A percentile compares a stretch with the other conserved stretches of the same genome.
Evolutionary conservation across 768 basidiomycete genomes (phyloP).

Genomic region (Mycena crocata): DNA sequence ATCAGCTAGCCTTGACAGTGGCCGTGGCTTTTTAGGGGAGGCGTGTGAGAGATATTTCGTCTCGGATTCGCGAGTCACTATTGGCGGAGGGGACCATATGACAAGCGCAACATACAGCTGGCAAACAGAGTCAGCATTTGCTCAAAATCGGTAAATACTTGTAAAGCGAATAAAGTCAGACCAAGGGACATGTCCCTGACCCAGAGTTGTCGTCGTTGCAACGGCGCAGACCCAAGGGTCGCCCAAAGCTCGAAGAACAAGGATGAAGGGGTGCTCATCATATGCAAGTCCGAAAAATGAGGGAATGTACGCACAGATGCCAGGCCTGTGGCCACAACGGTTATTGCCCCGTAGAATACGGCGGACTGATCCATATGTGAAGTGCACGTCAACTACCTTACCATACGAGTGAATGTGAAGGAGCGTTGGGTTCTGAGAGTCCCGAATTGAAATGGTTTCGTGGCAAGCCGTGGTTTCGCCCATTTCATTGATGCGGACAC

Average conservation of each 20-base stretch:
- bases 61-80: slow-evolving; percentile 74
- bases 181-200: slow-evolving; percentile 60
- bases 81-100: slow-evolving; percentile 78
- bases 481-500: background rate
- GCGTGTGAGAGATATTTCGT: slow-evolving; percentile 70
- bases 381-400: slow-evolving; percentile 24
- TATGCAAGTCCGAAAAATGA: slow-evolving; percentile 6
- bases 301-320: slow-evolving; percentile 56
- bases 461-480: no score
- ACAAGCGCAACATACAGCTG: slow-evolving; percentile 80
- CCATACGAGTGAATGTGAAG: slow-evolving; percentile 23
- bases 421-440: background rate
- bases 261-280: slow-evolving; percentile 86
- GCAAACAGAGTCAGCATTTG: slow-evolving; percentile 34
- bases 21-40: slow-evolving; percentile 65
- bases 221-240: slow-evolving; percentile 60
- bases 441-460: background rate
- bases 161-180: slow-evolving; percentile 43
- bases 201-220: slow-evolving; percentile 69
- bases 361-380: slow-evolving; percentile 45
- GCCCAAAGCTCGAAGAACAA: slow-evolving; percentile 92
- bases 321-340: slow-evolving; percentile 45
- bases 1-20: slow-evolving; percentile 68
- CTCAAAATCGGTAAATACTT: slow-evolving; percentile 1
- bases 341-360: slow-evolving; percentile 52